Evolutionary conservation across 345 rosid species (phyloP).

Genomic region (Camelina hispida): DNA sequence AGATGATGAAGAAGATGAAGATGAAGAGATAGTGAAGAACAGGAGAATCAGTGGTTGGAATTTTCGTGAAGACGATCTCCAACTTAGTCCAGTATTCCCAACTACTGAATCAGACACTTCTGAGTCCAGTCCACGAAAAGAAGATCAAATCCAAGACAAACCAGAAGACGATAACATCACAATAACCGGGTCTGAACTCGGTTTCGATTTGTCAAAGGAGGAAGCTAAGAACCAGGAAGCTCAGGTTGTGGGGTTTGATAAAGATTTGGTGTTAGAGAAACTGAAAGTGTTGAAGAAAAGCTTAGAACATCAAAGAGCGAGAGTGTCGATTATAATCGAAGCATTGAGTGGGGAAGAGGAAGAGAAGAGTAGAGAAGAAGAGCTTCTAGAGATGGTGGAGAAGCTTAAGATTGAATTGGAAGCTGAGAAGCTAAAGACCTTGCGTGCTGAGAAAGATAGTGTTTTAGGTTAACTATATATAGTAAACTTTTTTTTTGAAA

Average conservation of each 20-base stretch:
- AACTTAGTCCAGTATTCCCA: slow-evolving; percentile 81
- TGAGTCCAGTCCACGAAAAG: slow-evolving; percentile 31
- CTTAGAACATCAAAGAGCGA: slow-evolving; percentile 71
- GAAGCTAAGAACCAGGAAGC: slow-evolving; percentile 25
- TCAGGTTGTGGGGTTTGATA: slow-evolving; percentile 40
- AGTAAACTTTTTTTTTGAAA: too few relatives aligned
- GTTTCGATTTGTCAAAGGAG: slow-evolving; percentile 29
- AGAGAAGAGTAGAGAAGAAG: slow-evolving; percentile 54
- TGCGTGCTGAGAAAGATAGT: slow-evolving; percentile 38
- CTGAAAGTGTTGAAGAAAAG: slow-evolving; percentile 56
- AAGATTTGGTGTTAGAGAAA: slow-evolving; percentile 51
- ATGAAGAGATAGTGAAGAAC: slow-evolving; percentile 47
- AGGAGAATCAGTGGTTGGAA: slow-evolving; percentile 97
- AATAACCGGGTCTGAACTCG: slow-evolving; percentile 5
- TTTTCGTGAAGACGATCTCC: slow-evolving; percentile 70
- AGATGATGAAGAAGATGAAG: slow-evolving; percentile 40
- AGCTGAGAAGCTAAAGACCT: slow-evolving; percentile 41
- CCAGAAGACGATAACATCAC: not conserved
- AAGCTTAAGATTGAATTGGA: slow-evolving; percentile 57
- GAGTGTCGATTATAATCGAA: slow-evolving; percentile 54
- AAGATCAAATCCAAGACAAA: slow-evolving; percentile 10
- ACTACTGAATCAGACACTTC: slow-evolving; percentile 43
- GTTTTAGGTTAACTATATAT: slow-evolving; percentile 28
- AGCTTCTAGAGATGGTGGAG: slow-evolving; percentile 51
- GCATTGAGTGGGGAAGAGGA: slow-evolving; percentile 67